phyloP scores from a whole-genome alignment of 805 yeast species.

The Monosporozyma siamensis region DNA sequence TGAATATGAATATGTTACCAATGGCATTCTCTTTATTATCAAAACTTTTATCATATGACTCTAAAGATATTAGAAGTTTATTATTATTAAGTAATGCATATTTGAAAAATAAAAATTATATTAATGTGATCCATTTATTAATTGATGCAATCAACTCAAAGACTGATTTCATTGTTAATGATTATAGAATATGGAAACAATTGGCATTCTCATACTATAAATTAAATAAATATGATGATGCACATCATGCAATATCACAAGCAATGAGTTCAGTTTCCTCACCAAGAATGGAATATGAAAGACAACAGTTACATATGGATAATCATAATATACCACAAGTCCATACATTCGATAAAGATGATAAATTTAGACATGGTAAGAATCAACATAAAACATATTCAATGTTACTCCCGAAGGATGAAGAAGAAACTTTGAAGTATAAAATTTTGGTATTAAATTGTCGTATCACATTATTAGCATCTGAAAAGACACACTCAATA shows the following conservation, averaged over 20 bases:
- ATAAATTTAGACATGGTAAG: no score
- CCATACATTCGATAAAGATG: background rate
- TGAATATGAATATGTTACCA: constrained; percentile 14
- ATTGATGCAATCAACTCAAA: constrained; percentile 13
- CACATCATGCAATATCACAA: constrained; percentile 14
- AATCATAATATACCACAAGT: background rate
- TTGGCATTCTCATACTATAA: constrained; percentile 18
- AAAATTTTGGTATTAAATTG: constrained; percentile 12
- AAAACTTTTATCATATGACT: constrained; percentile 11
- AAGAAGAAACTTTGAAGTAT: constrained; percentile 1
- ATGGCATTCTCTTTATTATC: constrained; percentile 14
- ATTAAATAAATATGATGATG: constrained; percentile 17
- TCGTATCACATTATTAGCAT: constrained; percentile 13
- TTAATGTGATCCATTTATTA: constrained; percentile 11
- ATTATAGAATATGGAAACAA: constrained; percentile 16
- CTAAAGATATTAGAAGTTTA: constrained; percentile 12
- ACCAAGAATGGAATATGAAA: background rate
- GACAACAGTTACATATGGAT: background rate
- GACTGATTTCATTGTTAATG: constrained; percentile 7
- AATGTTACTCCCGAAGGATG: background rate
- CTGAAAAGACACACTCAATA: constrained; percentile 5
- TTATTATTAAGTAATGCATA: constrained; percentile 14
- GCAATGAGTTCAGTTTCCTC: constrained; percentile 2
- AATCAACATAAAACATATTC: background rate
- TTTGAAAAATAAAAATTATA: constrained; percentile 10